Conservation (phyloP, 2,329 filamentous ascomycete species). For the Penicillium frequentans region DNA sequence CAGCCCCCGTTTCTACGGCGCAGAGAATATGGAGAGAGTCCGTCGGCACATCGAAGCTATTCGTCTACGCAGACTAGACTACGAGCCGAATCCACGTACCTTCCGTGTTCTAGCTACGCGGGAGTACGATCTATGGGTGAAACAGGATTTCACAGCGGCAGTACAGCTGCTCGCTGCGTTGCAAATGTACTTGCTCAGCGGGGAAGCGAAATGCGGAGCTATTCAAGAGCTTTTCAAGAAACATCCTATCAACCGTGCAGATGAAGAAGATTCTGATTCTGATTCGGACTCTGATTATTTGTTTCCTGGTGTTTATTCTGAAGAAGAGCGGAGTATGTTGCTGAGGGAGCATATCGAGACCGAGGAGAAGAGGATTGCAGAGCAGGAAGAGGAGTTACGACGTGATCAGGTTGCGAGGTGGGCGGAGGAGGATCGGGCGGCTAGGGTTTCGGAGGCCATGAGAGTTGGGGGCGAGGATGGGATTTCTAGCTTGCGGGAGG, state of each 20-base stretch:
- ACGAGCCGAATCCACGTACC: slow-evolving; percentile 14
- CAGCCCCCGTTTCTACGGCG: slow-evolving; percentile 15
- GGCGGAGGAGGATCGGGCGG: not conserved
- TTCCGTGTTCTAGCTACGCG: slow-evolving; percentile 26
- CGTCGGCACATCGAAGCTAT: slow-evolving; percentile 17
- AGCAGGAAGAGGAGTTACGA: not conserved
- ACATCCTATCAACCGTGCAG: not conserved
- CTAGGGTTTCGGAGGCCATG: slow-evolving; percentile 14
- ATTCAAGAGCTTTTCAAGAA: slow-evolving; percentile 16
- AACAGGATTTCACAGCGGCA: slow-evolving; percentile 20
- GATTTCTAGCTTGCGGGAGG: slow-evolving; percentile 12
- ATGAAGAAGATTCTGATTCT: not conserved
- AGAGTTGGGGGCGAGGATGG: slow-evolving; percentile 7
- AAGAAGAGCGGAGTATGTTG: not conserved
- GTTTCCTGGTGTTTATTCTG: not conserved
- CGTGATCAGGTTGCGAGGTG: not conserved
- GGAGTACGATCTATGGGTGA: slow-evolving; percentile 30
- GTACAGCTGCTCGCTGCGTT: slow-evolving; percentile 22
- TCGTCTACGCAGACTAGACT: slow-evolving; percentile 12
- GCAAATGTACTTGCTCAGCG: slow-evolving; percentile 29
- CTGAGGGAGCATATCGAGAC: not conserved
- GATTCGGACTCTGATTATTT: not conserved
- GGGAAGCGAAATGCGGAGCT: slow-evolving; percentile 22
- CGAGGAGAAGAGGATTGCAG: not conserved
- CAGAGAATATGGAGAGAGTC: slow-evolving; percentile 16